Evolutionary conservation across 371 early-diverging fungal genomes (phyloP), one percentile per base, ranked within the genome.

Genomic region (Syncephalastrum monosporum): DNA sequence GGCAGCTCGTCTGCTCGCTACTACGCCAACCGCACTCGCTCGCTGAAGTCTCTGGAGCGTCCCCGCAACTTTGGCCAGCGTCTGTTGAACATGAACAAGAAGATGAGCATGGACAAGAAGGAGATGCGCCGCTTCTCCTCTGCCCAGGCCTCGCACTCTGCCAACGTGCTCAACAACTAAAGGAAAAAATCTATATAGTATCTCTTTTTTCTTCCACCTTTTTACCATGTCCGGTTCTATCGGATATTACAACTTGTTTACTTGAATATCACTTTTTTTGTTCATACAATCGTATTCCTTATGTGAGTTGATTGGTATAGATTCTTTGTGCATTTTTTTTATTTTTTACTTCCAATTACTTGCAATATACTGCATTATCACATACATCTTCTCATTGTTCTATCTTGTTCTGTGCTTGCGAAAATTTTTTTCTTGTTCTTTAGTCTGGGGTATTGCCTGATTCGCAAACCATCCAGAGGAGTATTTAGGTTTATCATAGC

Each of bases 41-140:
- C 71, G 27, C 63, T 77, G 60, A 69, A 68, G 59, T 72, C 73
- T 43, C 43, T 77, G 42, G 74, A 73, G 49, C 74, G 68, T 42
- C 72, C 71, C 47, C 71, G 69, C 56, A 76, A 74, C 73, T 72
- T 74, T 62, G 72, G 65, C 60, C 53, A 67, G 56, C 67, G 65
- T 47, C 55, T 74, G 8, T 56, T 77, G 61, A 66, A 69, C 62
- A 70, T 54, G 65, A 69, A 60, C 63, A 68, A 68, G 67, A 72
- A 72, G 62, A 46, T 64, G 55, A 65, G 61, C 59, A 77, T 77
- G 71, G 78, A 77, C 57, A 67, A 75, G 46, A 72, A 77, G 64
- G 78, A 77, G 64, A 74, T 77, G 75, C 78, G 78, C 54, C 78
- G 78, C 25, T 72, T 77, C 69, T 74, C 75, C 21, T 77, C 78